Evolutionary conservation across 768 basidiomycete species (phyloP).

Genomic region (Trametes coccinea): DNA sequence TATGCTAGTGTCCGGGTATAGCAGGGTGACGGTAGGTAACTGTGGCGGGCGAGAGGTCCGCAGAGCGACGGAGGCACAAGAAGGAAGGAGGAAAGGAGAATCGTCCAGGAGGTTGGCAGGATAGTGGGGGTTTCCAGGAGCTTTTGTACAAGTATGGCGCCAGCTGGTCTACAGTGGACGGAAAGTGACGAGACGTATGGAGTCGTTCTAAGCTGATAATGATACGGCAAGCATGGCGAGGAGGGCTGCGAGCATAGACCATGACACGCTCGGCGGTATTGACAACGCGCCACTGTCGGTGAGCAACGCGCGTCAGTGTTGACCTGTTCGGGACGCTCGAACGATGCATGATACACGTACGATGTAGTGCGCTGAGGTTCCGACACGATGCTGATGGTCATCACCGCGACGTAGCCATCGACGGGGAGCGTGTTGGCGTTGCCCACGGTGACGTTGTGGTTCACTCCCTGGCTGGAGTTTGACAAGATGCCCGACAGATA

Average conservation of each 20-base stretch:
- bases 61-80: background rate
- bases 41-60: conserved; percentile 5
- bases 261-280: background rate
- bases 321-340: background rate
- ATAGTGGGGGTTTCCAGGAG: background rate
- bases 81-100: background rate
- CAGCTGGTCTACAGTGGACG: conserved; percentile 11
- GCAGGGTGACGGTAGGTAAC: conserved; percentile 16
- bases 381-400: conserved; percentile 66
- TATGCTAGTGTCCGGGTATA: conserved; percentile 13
- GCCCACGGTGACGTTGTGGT: conserved; percentile 60
- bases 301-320: no score
- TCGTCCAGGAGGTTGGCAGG: background rate
- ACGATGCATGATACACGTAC: conserved; percentile 20
- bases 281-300: background rate
- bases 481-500: conserved; percentile 73
- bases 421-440: conserved; percentile 56
- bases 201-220: conserved; percentile 19
- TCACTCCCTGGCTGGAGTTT: conserved; percentile 69
- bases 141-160: conserved; percentile 12
- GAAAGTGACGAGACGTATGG: background rate
- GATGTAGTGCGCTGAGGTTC: conserved; percentile 28
- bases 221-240: conserved; percentile 13
- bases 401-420: conserved; percentile 82
- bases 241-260: background rate